Conservation (phyloP, 2,329 filamentous ascomycete species). For the Fusarium palustre region DNA sequence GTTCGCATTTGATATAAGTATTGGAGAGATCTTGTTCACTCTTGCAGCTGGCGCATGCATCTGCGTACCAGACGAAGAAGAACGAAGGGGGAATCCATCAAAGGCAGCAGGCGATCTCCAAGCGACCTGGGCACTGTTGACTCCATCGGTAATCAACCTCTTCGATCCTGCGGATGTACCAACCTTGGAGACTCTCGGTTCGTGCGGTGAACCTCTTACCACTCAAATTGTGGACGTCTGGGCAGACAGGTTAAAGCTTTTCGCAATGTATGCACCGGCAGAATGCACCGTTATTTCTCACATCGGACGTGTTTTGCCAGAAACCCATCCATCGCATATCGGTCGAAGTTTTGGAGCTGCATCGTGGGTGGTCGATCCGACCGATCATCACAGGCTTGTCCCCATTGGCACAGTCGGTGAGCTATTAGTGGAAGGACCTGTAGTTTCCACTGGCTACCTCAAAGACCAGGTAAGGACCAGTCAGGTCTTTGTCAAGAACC, state of each 20-base stretch:
- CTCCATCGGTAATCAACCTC: slow-evolving; percentile 3
- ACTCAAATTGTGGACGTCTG: slow-evolving; percentile 4
- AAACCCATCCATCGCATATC: neutral
- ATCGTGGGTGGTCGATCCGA: neutral
- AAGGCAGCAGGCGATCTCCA: slow-evolving; percentile 2
- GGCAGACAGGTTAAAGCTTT: neutral
- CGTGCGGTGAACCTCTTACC: slow-evolving; percentile 1
- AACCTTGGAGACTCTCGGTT: neutral
- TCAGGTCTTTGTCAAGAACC: neutral
- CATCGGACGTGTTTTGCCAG: neutral
- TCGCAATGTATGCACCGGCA: slow-evolving; percentile 5
- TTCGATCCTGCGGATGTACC: slow-evolving; percentile 8
- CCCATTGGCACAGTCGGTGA: slow-evolving; percentile 1
- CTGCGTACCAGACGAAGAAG: neutral
- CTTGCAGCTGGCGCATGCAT: slow-evolving; percentile 7
- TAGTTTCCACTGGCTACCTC: neutral
- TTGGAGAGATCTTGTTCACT: slow-evolving; percentile 8
- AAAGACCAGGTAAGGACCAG: neutral
- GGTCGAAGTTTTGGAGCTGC: neutral
- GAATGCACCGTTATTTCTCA: slow-evolving; percentile 9
- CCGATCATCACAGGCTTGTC: neutral
- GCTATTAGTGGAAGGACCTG: neutral
- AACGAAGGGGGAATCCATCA: neutral
- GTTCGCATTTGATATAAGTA: slow-evolving; percentile 8
- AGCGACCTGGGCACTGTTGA: slow-evolving; percentile 1